Base-by-base conservation (phyloP, 495 filamentous ascomycete species). In the Penicillium silybi region DNA sequence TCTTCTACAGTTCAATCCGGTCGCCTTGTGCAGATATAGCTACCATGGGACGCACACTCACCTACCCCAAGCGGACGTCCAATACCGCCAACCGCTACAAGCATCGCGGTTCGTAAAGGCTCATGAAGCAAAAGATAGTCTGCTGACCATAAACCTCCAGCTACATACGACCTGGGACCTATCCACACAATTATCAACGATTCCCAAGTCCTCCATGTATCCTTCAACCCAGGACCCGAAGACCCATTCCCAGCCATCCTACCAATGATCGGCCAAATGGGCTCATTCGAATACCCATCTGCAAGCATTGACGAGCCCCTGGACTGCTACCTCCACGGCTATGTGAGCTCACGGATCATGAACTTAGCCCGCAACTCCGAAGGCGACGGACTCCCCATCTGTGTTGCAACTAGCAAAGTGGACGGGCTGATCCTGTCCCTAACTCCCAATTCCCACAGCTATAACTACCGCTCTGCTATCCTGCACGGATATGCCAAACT, bases 241-340 rank as follows among this genome's bases (percentile, higher is more conserved):
- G 82, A 85, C 50, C 84, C 85, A 11, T 90, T 91, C 57, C 90
- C 90, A 4, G 76, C 80, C 45, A 83, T 86, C 54, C 75, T 97
- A 0, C 92, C 92, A 34, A 93, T 96, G 89, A 88, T 96, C 53
- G 91, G 90, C 39, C 81, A 83, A 56, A 89, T 92, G 85, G 87
- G 79, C 17, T 86, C 81, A 41, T 92, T 84, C 59, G 73, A 71
- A 9, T 75, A 78, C 52, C 85, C 85, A 18, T 85, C 82, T 48
- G 78, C 81, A 8, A 64, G 78, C 53, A 71, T 84, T 13, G 79
- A 83, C 15, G 85, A 89, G 52, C 76, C 83, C 0, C 70, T 89
- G 11, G 87, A 95, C 53, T 80, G 88, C 48, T 96, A 97, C 61
- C 81, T 97, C 5, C 92, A 97, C 65, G 89, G 89, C 59, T 95